Evolutionary conservation across 805 yeast genomes (phyloP), one percentile per base, ranked within the genome.

Genomic region (Starmerella sp.): DNA sequence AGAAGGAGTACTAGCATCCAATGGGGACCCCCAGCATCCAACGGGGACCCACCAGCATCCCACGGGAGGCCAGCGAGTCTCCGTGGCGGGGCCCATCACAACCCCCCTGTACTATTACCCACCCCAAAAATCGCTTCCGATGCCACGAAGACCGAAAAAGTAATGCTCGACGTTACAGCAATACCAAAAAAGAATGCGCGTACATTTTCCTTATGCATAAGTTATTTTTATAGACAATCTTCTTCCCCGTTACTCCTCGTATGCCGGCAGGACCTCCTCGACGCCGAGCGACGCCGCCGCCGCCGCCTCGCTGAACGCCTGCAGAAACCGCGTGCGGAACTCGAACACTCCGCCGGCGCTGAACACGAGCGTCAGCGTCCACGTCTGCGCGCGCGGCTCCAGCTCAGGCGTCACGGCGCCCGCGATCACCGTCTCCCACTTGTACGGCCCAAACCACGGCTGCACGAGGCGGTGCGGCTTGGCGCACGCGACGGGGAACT

Each of bases 391-490:
- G n/a, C 9, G 35, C 4, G 57, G 61, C 46, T 53, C 55, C 2
- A 54, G 31, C 11, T 9, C 43, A 3, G 31, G 13, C 0, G 28
- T 32, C n/a, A n/a, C 32, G 5, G 53, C 43, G 29, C 54, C 46
- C 6, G 52, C 31, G 11, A 67, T 50, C 4, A 45, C 31, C 17
- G 64, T 63, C 43, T 60, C 60, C 69, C 69, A 67, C 28, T 58
- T 57, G 51, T 69, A 65, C 17, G 73, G 71, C 4, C 73, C 73
- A 30, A 69, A 60, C 70, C 70, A 69, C 7, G 73, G 73, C 62
- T 67, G 69, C 9, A 60, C 57, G 15, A 69, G 54, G 44, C 56
- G 50, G 50, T 56, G 59, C 5, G 61, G 61, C 51, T 31, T 39
- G 4, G 56, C 52, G 15, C 44, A 28, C 13, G 52, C 45, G 15